phyloP scores from a whole-genome alignment of 129 eudicot species.

The Saussurea involucrata region DNA sequence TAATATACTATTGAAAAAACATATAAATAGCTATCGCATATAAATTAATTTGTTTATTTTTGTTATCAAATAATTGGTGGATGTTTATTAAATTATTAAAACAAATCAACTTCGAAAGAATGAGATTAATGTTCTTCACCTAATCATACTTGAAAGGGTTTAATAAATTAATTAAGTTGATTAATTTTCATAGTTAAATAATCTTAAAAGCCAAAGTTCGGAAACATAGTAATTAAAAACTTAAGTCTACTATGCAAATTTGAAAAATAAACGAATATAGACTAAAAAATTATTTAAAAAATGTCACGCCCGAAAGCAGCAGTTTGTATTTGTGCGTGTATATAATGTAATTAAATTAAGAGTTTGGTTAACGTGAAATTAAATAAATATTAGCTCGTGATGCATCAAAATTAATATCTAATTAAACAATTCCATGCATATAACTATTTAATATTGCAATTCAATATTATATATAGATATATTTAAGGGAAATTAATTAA shows the following conservation, averaged over 20 bases:
- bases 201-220: not conserved
- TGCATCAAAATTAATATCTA: constrained; percentile 11
- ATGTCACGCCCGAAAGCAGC: constrained; percentile 18
- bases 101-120: too few species aligned
- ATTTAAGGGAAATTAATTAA: too few species aligned
- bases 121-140: too few species aligned
- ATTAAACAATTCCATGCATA: constrained; percentile 1
- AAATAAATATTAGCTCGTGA: constrained; percentile 19
- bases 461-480: not conserved
- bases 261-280: too few species aligned
- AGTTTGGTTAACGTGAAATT: not conserved
- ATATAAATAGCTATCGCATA: too few species aligned
- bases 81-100: too few species aligned
- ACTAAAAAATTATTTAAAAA: not conserved
- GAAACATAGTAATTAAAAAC: not conserved
- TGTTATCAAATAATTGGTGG: too few species aligned
- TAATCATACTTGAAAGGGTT: not conserved
- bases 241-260: not conserved
- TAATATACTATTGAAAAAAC: too few species aligned
- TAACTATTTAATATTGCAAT: not conserved
- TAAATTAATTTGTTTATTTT: too few species aligned
- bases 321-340: constrained; percentile 1
- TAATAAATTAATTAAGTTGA: not conserved
- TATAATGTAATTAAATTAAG: not conserved
- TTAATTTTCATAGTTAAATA: not conserved